Percentiles rank a stretch among this genome's conserved stretches.
phyloP scores from a whole-genome alignment of 805 yeast genomes.

The Candida michaelii region DNA sequence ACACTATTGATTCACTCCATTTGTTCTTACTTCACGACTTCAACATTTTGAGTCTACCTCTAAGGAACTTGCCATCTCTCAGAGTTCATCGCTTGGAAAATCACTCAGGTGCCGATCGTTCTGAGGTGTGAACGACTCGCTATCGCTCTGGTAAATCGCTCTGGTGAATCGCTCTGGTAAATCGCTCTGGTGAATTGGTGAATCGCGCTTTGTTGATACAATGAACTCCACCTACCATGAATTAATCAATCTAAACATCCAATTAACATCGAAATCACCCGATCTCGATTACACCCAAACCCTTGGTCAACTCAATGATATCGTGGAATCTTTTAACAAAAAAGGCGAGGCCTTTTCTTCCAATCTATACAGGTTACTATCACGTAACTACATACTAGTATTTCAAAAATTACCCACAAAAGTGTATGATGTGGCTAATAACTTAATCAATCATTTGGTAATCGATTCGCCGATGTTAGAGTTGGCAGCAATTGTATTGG shows the following conservation, averaged over 20 bases:
- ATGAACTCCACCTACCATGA: constrained; percentile 1
- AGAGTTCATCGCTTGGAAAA: too few relatives aligned
- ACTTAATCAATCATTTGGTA: constrained; percentile 26
- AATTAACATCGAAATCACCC: not conserved
- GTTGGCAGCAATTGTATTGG: constrained; percentile 31
- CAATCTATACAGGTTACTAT: constrained; percentile 27
- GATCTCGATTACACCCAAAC: constrained; percentile 18
- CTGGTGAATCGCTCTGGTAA: too few relatives aligned
- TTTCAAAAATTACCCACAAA: constrained; percentile 33
- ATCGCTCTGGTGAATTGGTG: too few relatives aligned
- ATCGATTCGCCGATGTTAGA: constrained; percentile 20
- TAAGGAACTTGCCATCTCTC: too few relatives aligned
- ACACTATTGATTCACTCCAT: too few relatives aligned
- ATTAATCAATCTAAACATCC: constrained; percentile 6
- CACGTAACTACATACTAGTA: constrained; percentile 27
- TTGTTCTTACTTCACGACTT: too few relatives aligned
- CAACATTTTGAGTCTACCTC: too few relatives aligned
- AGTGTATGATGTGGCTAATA: constrained; percentile 38
- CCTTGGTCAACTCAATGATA: constrained; percentile 24
- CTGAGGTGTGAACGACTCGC: too few relatives aligned
- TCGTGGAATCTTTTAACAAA: constrained; percentile 25
- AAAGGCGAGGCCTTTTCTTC: constrained; percentile 12
- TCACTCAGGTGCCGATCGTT: too few relatives aligned
- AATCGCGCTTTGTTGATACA: too few relatives aligned
- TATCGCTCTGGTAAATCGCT: too few relatives aligned